Base-by-base conservation (phyloP, 768 basidiomycete species). In the Termitomyces sp. region DNA sequence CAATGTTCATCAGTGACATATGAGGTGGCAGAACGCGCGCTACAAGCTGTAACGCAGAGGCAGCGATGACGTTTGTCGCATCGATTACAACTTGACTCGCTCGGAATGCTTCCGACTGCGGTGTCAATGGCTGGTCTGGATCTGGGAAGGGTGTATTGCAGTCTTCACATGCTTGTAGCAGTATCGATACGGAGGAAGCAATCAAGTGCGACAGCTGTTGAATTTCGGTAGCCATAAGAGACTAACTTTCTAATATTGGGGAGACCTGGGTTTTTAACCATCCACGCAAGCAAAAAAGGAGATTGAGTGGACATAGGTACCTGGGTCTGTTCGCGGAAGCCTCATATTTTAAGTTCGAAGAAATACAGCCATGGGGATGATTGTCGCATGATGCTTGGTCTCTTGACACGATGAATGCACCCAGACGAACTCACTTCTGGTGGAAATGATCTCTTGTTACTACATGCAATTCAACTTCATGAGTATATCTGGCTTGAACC, bases 11-110 rank as follows among this genome's bases (percentile, higher is more conserved):
- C 9, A 73, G 30, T 16, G 67, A 61, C 33, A 61, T 60, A 14
- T 66, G 63, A 3, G 74, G 70, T 16, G 74, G 67, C 2, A 41
- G 40, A 18, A 41, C 40, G 8, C 40, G 40, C 18, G 40, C 40
- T n/a, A 69, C 67, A 14, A 77, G 69, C 57, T 76, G 76, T 6
- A 66, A 49, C 3, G 74, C 73, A 7, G 75, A 75, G n/a, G 74
- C 68, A 35, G 67, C 66, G 48, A 73, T 67, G 12, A 72, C 59
- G 43, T 67, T 69, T 1, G 70, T 67, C 2, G 72, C 69, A 56
- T 71, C 66, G 2, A 67, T 61, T 4, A 69, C 72, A 5, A 46
- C 68, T 1, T 73, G 67, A 35, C 64, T 61, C 6, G 56, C 61
- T 26, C 74, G 68, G 44, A 72, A 70, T 1, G 66, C 69, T 58